Conservation (phyloP, 2,329 filamentous ascomycete species). For the Pyrenochaeta sp. region DNA sequence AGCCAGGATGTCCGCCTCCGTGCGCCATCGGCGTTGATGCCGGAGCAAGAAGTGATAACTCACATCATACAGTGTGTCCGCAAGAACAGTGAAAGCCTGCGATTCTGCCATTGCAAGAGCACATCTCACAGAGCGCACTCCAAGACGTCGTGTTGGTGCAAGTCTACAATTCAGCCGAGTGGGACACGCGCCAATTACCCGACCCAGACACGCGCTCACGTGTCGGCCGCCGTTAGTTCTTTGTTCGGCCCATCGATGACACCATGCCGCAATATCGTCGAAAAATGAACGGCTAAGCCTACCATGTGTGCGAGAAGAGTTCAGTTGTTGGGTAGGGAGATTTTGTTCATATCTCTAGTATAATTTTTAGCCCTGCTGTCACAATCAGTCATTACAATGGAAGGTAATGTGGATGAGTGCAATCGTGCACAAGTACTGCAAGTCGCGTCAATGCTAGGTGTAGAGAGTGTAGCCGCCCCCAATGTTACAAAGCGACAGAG, state of each 20-base stretch:
- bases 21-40: constrained; percentile 20
- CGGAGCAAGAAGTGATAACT: constrained; percentile 31
- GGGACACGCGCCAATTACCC: constrained; percentile 22
- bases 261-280: too few relatives aligned
- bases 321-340: too few relatives aligned
- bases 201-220: constrained; percentile 24
- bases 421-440: too few relatives aligned
- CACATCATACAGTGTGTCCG: constrained; percentile 45
- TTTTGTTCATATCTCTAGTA: too few relatives aligned
- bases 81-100: constrained; percentile 37
- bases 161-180: constrained; percentile 17
- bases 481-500: not conserved
- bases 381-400: too few relatives aligned
- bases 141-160: constrained; percentile 21
- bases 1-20: constrained; percentile 32
- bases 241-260: not conserved
- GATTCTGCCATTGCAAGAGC: constrained; percentile 41
- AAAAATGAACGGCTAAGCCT: not conserved
- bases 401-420: too few relatives aligned
- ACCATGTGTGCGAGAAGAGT: too few relatives aligned
- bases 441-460: too few relatives aligned
- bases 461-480: not conserved
- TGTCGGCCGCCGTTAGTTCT: constrained; percentile 11
- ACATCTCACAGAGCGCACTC: constrained; percentile 15
- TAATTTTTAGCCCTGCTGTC: too few relatives aligned